Conservation (phyloP, 2,329 filamentous ascomycete species). For the Hysterium pulicare region DNA sequence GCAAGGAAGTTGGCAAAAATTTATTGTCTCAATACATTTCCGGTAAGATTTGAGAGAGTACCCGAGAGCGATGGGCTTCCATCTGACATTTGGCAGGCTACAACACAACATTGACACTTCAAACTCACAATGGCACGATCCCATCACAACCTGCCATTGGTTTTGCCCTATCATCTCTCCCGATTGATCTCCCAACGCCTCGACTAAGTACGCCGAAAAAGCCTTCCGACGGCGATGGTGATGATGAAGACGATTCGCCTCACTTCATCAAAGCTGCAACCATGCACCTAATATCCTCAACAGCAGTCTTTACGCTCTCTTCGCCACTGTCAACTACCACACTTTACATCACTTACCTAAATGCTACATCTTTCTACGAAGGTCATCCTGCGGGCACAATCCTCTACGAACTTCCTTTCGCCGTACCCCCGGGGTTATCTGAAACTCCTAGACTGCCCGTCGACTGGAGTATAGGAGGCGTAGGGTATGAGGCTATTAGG, state of each 20-base stretch:
- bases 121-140: conserved; percentile 68
- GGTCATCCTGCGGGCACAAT: conserved; percentile 76
- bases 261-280: conserved; percentile 83
- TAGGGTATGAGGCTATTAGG: conserved; percentile 79
- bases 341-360: conserved; percentile 72
- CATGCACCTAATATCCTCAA: conserved; percentile 81
- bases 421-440: conserved; percentile 70
- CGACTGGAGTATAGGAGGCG: conserved; percentile 69
- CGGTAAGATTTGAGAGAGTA: conserved; percentile 43
- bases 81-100: conserved; percentile 48
- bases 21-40: conserved; percentile 85
- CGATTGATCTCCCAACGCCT: conserved; percentile 70
- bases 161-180: conserved; percentile 66
- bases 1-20: conserved; percentile 62
- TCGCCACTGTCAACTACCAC: conserved; percentile 74
- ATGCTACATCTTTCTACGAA: conserved; percentile 84
- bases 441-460: conserved; percentile 77
- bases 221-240: conserved; percentile 37
- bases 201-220: conserved; percentile 57
- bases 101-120: conserved; percentile 76
- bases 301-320: conserved; percentile 76
- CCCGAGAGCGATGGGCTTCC: too few species aligned
- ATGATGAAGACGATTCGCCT: conserved; percentile 41
- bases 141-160: conserved; percentile 71
- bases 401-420: conserved; percentile 68